A percentile compares a stretch with the other conserved stretches of the same genome.
Evolutionary conservation across 176 grass and related monocot genomes (phyloP).

Genomic region (Aegilops speltoides): DNA sequence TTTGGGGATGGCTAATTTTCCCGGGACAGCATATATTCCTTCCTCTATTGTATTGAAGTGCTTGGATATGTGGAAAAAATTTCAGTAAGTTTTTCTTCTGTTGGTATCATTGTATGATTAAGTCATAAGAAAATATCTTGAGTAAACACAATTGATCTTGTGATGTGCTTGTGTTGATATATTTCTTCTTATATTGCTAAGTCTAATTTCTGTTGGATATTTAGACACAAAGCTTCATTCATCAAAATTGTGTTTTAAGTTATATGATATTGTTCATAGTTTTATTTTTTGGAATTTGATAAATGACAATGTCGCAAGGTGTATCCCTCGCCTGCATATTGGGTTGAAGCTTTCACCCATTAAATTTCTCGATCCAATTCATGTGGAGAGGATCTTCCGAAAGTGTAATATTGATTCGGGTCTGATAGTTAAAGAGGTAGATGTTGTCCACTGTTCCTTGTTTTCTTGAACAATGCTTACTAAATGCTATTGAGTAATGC

Average conservation of each 20-base stretch:
- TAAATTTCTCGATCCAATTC: background rate
- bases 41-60: background rate
- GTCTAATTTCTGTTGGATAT: too few relatives aligned
- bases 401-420: background rate
- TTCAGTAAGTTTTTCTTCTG: background rate
- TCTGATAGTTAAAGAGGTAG: background rate
- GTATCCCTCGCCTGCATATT: background rate
- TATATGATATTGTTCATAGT: background rate
- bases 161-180: too few relatives aligned
- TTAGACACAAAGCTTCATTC: too few relatives aligned
- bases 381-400: background rate
- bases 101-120: too few relatives aligned
- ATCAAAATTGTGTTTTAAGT: background rate
- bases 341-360: slow-evolving; percentile 1
- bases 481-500: background rate
- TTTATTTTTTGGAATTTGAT: background rate
- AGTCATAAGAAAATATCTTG: too few relatives aligned
- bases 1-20: background rate
- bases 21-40: background rate
- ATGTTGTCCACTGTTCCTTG: background rate
- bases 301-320: background rate
- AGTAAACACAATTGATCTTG: too few relatives aligned
- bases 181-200: too few relatives aligned
- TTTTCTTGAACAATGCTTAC: background rate
- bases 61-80: background rate